These are phyloP conservation scores for Tolypocladium amazonense DNA, from an alignment of 2,329 filamentous ascomycete genomes.

Conservation along the genomic window DNA sequence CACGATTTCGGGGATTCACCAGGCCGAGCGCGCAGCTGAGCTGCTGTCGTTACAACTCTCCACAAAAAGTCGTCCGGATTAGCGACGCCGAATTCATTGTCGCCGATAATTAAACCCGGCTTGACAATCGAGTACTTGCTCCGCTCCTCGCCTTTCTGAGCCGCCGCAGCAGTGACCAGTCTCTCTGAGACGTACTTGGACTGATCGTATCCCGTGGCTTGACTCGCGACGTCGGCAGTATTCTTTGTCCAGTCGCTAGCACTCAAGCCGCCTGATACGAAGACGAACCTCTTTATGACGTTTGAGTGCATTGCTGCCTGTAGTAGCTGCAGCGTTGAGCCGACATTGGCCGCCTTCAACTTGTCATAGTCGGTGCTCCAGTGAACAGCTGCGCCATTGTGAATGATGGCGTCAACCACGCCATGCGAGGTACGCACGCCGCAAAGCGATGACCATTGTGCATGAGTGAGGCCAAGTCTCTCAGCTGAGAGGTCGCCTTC, in stretches of 20 bases:
- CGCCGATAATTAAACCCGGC: neutral
- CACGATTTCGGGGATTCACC: neutral
- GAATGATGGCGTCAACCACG: neutral
- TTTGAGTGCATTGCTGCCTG: neutral
- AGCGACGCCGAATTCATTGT: neutral
- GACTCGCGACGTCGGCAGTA: neutral
- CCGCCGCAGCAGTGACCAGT: neutral
- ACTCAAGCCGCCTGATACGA: neutral
- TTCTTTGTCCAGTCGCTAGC: neutral
- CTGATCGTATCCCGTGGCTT: neutral
- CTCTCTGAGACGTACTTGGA: neutral
- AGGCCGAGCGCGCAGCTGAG: neutral
- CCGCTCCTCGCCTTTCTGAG: neutral
- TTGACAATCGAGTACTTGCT: neutral
- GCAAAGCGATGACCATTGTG: neutral
- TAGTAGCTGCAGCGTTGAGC: neutral
- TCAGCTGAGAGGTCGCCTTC: neutral
- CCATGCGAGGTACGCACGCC: neutral
- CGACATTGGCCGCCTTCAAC: neutral
- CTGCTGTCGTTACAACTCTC: neutral
- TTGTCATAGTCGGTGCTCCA: neutral
- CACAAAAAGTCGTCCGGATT: neutral
- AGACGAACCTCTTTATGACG: neutral
- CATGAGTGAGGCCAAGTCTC: neutral
- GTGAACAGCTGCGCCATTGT: neutral